These are phyloP conservation scores for Hanseniaspora jakobsenii DNA, from an alignment of 805 yeast species.

Conservation along the genomic window DNA sequence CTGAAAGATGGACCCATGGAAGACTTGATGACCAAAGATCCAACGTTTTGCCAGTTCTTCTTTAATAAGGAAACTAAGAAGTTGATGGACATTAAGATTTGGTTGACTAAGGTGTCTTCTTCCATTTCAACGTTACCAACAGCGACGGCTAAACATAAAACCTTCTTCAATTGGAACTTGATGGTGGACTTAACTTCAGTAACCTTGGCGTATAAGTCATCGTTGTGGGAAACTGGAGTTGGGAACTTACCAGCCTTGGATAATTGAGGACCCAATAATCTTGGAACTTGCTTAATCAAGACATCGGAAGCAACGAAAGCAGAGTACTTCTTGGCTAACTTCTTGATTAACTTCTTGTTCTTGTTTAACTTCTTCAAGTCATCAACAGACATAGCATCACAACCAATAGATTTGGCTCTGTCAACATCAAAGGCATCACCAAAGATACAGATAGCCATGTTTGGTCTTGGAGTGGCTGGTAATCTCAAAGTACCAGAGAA, in stretches of 20 bases:
- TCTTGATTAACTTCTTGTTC: slow-evolving; percentile 99
- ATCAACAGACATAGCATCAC: slow-evolving; percentile 99
- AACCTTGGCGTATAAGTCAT: slow-evolving; percentile 91
- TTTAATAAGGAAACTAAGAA: slow-evolving; percentile 96
- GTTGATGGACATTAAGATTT: slow-evolving; percentile 97
- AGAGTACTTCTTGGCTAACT: slow-evolving; percentile 99
- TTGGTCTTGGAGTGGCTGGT: slow-evolving; percentile 99
- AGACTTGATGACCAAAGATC: slow-evolving; percentile 96
- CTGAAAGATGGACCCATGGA: slow-evolving; percentile 99
- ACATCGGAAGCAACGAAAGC: slow-evolving; percentile 99
- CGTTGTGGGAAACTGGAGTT: slow-evolving; percentile 99
- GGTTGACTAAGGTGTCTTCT: slow-evolving; percentile 90
- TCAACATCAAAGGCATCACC: slow-evolving; percentile 99
- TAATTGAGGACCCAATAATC: slow-evolving; percentile 99
- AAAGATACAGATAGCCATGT: slow-evolving; percentile 99
- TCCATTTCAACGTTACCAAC: slow-evolving; percentile 99
- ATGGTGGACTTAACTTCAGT: slow-evolving; percentile 97
- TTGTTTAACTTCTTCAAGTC: slow-evolving; percentile 99
- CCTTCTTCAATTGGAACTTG: slow-evolving; percentile 99
- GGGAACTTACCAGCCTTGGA: slow-evolving; percentile 99
- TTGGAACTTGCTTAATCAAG: slow-evolving; percentile 98
- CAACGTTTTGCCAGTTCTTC: slow-evolving; percentile 99
- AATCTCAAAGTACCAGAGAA: slow-evolving; percentile 98
- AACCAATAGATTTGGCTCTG: slow-evolving; percentile 99
- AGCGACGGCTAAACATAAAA: slow-evolving; percentile 98